Percentiles rank a stretch among this genome's conserved stretches.
These are phyloP conservation scores for Boletus huronensis DNA, from an alignment of 768 basidiomycete species.

Conservation along the genomic window DNA sequence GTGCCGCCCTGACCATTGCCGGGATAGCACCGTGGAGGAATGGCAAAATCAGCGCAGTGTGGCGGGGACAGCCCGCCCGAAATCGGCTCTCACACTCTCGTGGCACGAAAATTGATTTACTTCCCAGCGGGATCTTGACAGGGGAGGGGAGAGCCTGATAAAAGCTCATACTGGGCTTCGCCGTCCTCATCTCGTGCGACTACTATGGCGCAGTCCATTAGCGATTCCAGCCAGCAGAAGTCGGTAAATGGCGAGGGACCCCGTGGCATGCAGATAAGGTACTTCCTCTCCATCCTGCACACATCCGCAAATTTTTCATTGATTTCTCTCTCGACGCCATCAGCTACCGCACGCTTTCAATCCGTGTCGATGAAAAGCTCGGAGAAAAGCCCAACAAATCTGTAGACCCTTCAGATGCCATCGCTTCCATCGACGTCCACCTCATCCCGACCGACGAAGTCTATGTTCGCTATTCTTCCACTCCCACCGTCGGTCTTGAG, in stretches of 20 bases:
- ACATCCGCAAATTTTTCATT: fast-evolving
- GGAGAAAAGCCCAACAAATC: conserved; percentile 16
- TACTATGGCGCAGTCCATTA: conserved; percentile 20
- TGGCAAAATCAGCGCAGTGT: conserved; percentile 29
- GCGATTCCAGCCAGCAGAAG: conserved; percentile 11
- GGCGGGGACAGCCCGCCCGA: too few species aligned
- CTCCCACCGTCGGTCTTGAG: conserved; percentile 47
- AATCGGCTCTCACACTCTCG: too few species aligned
- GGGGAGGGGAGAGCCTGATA: conserved; percentile 12
- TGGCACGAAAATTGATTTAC: too few species aligned
- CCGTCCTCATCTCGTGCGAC: neutral
- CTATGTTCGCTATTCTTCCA: conserved; percentile 42
- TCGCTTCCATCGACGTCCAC: conserved; percentile 50
- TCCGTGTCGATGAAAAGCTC: conserved; percentile 37
- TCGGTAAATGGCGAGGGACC: conserved; percentile 13
- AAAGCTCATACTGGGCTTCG: neutral
- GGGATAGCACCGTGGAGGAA: conserved; percentile 1
- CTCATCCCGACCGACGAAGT: conserved; percentile 39
- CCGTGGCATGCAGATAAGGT: conserved; percentile 34
- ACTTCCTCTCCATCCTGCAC: neutral
- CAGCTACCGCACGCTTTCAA: conserved; percentile 45
- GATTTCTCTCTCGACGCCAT: neutral
- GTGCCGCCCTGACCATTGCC: neutral
- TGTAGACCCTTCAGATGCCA: conserved; percentile 36
- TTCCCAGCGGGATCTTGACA: neutral